Evolutionary conservation across 1,284 basidiomycete species (phyloP).

Genomic region (Cystobasidium slooffiae): DNA sequence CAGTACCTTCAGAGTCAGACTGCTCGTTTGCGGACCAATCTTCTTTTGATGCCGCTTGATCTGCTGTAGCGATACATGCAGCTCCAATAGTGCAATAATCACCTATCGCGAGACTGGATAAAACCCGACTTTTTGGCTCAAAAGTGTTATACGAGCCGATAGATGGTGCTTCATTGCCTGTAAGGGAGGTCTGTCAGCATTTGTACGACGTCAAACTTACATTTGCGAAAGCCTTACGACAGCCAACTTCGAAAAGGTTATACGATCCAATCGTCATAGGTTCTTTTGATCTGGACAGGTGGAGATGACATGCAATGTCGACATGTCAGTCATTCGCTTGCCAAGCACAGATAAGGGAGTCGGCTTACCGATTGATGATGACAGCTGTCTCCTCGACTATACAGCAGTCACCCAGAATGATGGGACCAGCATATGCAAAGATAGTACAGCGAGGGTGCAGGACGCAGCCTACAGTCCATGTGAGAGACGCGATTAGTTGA

Average conservation of each 20-base stretch:
- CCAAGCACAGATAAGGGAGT: too few species aligned
- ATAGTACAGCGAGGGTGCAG: slow-evolving; percentile 94
- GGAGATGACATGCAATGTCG: slow-evolving; percentile 8
- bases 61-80: slow-evolving; percentile 61
- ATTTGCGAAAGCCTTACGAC: slow-evolving; percentile 64
- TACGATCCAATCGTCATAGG: slow-evolving; percentile 89
- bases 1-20: background rate
- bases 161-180: slow-evolving; percentile 80
- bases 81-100: slow-evolving; percentile 82
- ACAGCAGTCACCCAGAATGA: slow-evolving; percentile 82
- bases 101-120: slow-evolving; percentile 75
- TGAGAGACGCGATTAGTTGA: background rate
- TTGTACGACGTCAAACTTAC: slow-evolving; percentile 1
- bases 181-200: slow-evolving; percentile 22
- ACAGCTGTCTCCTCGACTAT: slow-evolving; percentile 89
- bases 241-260: slow-evolving; percentile 91
- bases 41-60: slow-evolving; percentile 55
- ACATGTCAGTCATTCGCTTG: slow-evolving; percentile 10
- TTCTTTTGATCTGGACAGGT: slow-evolving; percentile 66
- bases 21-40: slow-evolving; percentile 37
- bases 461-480: slow-evolving; percentile 66
- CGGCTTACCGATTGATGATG: slow-evolving; percentile 74
- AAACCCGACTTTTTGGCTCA: slow-evolving; percentile 75
- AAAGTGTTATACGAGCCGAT: slow-evolving; percentile 85
- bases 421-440: slow-evolving; percentile 81